Conservation (phyloP, 148 eudicot genomes). For the Rhododendron ferrugineum region DNA sequence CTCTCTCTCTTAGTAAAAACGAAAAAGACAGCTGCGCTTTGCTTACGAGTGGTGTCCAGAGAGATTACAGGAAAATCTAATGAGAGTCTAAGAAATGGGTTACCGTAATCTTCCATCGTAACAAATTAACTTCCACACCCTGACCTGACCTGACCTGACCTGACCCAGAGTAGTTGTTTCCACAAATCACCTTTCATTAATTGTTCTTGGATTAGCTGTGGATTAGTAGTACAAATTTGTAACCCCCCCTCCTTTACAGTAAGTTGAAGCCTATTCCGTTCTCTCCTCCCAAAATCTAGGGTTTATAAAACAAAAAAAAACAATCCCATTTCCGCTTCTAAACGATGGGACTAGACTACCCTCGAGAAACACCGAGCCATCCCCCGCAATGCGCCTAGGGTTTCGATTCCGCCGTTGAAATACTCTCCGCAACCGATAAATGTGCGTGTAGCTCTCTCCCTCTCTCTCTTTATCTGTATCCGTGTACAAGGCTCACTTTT, state of each 20-base stretch:
- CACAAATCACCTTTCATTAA: background rate
- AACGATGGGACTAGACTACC: background rate
- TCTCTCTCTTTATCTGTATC: background rate
- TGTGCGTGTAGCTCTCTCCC: conserved; percentile 6
- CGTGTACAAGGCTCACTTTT: background rate
- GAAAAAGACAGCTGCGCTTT: background rate
- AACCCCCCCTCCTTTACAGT: background rate
- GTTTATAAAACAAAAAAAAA: background rate
- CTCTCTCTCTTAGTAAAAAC: no score
- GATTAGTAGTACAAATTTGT: background rate
- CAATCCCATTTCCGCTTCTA: background rate
- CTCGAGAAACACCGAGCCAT: background rate
- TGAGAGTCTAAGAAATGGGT: background rate
- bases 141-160: background rate
- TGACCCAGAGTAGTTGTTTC: background rate
- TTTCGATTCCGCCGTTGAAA: conserved; percentile 14
- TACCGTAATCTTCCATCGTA: background rate
- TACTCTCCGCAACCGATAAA: background rate
- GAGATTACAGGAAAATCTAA: background rate
- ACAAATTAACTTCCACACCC: background rate
- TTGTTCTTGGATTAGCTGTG: background rate
- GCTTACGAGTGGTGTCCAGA: background rate
- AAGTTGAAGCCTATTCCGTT: background rate
- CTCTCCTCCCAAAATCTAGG: conserved; percentile 24
- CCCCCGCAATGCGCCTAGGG: conserved; percentile 14